Evolutionary conservation across 1,284 basidiomycete genomes (phyloP).

Genomic region (Ganoderma lingzhi): DNA sequence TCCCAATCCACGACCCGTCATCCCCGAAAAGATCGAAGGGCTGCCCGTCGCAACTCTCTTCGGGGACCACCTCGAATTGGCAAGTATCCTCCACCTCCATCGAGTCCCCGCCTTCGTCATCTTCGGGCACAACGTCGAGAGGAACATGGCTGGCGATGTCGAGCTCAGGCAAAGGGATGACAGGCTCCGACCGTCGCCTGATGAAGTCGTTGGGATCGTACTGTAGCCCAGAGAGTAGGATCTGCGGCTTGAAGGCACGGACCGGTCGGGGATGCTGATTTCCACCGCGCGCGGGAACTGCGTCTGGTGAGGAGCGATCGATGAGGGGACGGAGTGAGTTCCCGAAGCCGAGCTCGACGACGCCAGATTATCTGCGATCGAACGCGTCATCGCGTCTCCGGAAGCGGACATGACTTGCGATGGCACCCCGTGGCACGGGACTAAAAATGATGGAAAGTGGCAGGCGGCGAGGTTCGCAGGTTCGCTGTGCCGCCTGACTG

Average conservation of each 20-base stretch:
- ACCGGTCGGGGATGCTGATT: slow-evolving; percentile 31
- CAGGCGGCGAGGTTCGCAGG: slow-evolving; percentile 29
- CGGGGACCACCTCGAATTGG: slow-evolving; percentile 13
- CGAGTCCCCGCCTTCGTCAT: slow-evolving; percentile 21
- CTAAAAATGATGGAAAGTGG: slow-evolving; percentile 26
- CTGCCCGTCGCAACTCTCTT: slow-evolving; percentile 20
- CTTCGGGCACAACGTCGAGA: slow-evolving; percentile 15
- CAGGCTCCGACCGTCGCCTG: slow-evolving; percentile 29
- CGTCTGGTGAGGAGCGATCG: slow-evolving; percentile 33
- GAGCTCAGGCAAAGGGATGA: slow-evolving; percentile 28
- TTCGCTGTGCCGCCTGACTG: slow-evolving; percentile 29
- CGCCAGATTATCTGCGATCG: slow-evolving; percentile 30
- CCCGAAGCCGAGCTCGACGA: slow-evolving; percentile 21
- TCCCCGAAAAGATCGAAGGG: slow-evolving; percentile 15
- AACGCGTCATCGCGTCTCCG: slow-evolving; percentile 23
- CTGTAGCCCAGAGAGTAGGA: slow-evolving; percentile 25
- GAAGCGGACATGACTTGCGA: slow-evolving; percentile 19
- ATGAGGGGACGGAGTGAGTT: slow-evolving; percentile 25
- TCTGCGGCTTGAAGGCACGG: slow-evolving; percentile 33
- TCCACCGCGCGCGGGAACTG: slow-evolving; percentile 19
- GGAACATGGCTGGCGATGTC: slow-evolving; percentile 29
- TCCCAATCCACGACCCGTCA: slow-evolving; percentile 8
- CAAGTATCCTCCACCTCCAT: slow-evolving; percentile 22
- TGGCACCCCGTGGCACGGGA: slow-evolving; percentile 17
- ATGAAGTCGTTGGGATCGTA: slow-evolving; percentile 33